Percentiles rank a stretch among this genome's conserved stretches.
Conservation (phyloP, 164 flowering plant species). For the Euptelea pleiosperma region DNA sequence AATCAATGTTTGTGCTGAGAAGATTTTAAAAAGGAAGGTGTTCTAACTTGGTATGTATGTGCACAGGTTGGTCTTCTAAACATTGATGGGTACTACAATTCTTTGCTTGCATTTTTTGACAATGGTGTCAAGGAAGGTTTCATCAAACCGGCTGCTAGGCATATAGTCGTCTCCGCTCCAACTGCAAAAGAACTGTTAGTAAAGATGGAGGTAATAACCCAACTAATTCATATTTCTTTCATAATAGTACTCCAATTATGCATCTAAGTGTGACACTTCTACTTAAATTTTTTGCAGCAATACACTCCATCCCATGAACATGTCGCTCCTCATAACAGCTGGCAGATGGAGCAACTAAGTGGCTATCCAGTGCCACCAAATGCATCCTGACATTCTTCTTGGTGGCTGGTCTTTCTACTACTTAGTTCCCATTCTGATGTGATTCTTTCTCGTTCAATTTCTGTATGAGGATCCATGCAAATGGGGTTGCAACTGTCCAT, state of each 20-base stretch:
- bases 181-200: constrained; percentile 68
- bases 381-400: constrained; percentile 24
- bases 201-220: constrained; percentile 66
- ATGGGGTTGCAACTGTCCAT: constrained; percentile 23
- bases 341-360: constrained; percentile 63
- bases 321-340: constrained; percentile 75
- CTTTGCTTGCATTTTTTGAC: constrained; percentile 76
- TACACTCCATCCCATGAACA: constrained; percentile 60
- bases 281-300: constrained; percentile 56
- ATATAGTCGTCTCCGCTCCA: constrained; percentile 75
- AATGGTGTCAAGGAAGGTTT: constrained; percentile 88
- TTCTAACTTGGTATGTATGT: constrained; percentile 7
- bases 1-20: constrained; percentile 2
- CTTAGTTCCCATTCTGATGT: constrained; percentile 17
- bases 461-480: constrained; percentile 19
- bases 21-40: not conserved
- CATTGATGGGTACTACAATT: constrained; percentile 82
- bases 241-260: too few relatives aligned
- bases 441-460: constrained; percentile 21
- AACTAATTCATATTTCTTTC: too few relatives aligned
- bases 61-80: constrained; percentile 81
- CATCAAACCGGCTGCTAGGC: constrained; percentile 76
- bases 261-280: too few relatives aligned
- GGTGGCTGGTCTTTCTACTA: constrained; percentile 17
- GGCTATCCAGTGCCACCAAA: constrained; percentile 34